A percentile compares a stretch with the other conserved stretches of the same genome.
Evolutionary conservation across 768 basidiomycete species (phyloP).

Genomic region (Pholiota molesta): DNA sequence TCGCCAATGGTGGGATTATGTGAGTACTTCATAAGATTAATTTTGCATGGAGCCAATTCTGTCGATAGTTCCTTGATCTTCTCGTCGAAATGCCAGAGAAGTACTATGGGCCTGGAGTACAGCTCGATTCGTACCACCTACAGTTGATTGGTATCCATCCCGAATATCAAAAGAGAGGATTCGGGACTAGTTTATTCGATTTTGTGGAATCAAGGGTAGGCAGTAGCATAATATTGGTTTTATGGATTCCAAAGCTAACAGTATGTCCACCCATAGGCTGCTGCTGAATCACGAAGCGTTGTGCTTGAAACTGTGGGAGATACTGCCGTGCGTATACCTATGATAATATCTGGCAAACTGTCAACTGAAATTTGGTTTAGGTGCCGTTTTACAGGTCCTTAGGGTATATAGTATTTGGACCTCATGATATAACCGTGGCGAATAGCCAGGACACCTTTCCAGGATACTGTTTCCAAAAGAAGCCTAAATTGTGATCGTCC

Average conservation of each 20-base stretch:
- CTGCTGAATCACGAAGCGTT: neutral
- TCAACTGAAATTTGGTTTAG: neutral
- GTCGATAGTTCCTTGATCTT: neutral
- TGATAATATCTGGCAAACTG: neutral
- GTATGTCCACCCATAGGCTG: neutral
- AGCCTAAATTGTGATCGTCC: neutral
- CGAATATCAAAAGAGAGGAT: neutral
- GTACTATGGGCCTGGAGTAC: neutral
- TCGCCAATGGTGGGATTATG: neutral
- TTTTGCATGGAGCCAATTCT: neutral
- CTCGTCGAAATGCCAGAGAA: neutral
- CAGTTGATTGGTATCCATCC: neutral
- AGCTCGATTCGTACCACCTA: constrained; percentile 1
- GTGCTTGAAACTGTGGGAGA: neutral
- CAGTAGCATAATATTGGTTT: neutral
- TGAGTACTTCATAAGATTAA: neutral
- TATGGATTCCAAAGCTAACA: too few species aligned
- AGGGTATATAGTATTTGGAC: constrained; percentile 1
- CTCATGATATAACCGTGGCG: neutral
- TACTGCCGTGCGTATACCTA: neutral
- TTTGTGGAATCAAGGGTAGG: neutral
- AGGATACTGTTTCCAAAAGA: constrained; percentile 3
- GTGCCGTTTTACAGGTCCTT: neutral
- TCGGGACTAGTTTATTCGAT: neutral
- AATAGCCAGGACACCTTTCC: neutral